phyloP scores from a whole-genome alignment of 2,329 filamentous ascomycete species.

The Bipolaris victoriae region DNA sequence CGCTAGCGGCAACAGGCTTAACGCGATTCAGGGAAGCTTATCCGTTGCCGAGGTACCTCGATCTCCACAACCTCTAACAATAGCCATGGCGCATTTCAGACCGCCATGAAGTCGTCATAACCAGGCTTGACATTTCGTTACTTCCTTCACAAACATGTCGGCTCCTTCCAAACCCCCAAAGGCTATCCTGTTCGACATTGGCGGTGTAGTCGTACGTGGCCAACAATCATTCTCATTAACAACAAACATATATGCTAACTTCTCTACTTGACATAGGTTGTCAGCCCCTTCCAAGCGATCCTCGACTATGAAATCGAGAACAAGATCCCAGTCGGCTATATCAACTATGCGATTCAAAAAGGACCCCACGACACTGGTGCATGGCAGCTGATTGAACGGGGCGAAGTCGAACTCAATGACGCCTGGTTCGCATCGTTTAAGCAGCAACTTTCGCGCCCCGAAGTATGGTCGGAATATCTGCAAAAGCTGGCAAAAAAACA shows the following conservation, averaged over 20 bases:
- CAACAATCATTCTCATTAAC: not conserved
- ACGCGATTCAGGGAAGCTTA: constrained; percentile 7
- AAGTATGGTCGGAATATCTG: constrained; percentile 71
- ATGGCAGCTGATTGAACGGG: constrained; percentile 89
- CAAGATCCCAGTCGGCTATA: constrained; percentile 82
- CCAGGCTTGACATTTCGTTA: constrained; percentile 3
- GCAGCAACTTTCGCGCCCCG: constrained; percentile 69
- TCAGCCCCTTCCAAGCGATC: constrained; percentile 91
- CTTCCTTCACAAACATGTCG: constrained; percentile 13
- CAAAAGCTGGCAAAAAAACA: constrained; percentile 32
- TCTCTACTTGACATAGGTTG: constrained; percentile 63
- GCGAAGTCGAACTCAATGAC: constrained; percentile 76
- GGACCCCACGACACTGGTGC: constrained; percentile 74
- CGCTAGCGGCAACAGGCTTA: not conserved
- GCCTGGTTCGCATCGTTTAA: constrained; percentile 79
- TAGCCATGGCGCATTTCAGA: constrained; percentile 23
- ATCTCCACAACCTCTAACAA: constrained; percentile 15
- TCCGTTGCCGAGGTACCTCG: constrained; percentile 34
- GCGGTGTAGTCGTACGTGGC: constrained; percentile 87
- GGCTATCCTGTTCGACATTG: constrained; percentile 84
- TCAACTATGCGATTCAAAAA: constrained; percentile 87
- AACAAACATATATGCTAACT: constrained; percentile 3
- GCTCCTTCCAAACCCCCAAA: constrained; percentile 21
- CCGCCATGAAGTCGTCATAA: constrained; percentile 25
- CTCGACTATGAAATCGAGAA: constrained; percentile 82